Percentiles rank a stretch among this genome's conserved stretches.
Conservation (phyloP, 106 monocot species). For the Apostasia shenzhenica region DNA sequence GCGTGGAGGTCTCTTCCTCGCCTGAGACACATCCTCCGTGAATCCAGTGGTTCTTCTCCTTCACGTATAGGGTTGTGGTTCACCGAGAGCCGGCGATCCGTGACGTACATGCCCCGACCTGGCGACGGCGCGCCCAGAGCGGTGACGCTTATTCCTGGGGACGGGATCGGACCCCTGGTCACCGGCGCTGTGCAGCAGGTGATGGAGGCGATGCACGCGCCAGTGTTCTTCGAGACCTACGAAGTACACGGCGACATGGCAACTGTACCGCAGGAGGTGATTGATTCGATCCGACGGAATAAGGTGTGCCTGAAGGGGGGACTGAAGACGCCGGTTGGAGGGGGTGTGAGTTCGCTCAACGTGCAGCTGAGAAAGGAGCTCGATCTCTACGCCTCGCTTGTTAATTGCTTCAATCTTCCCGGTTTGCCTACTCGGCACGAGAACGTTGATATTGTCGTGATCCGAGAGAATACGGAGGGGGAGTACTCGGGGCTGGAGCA, state of each 20-base stretch:
- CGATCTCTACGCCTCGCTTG: constrained; percentile 33
- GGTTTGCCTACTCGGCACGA: constrained; percentile 38
- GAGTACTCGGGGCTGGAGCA: constrained; percentile 55
- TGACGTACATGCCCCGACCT: constrained; percentile 53
- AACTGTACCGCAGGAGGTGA: constrained; percentile 25
- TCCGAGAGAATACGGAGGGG: constrained; percentile 50
- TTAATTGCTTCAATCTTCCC: constrained; percentile 38
- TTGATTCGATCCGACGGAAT: constrained; percentile 43
- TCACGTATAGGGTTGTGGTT: neutral
- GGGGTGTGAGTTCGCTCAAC: constrained; percentile 40
- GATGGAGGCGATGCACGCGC: constrained; percentile 45
- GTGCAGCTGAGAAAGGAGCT: constrained; percentile 32
- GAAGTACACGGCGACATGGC: constrained; percentile 39
- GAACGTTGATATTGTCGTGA: constrained; percentile 47
- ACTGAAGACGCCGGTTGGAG: constrained; percentile 41
- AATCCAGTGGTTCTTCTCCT: neutral
- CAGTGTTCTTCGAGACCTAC: constrained; percentile 37
- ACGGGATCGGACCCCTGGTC: constrained; percentile 45
- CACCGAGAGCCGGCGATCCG: constrained; percentile 12
- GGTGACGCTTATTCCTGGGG: constrained; percentile 43
- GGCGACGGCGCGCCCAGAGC: constrained; percentile 32
- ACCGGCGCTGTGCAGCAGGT: constrained; percentile 39
- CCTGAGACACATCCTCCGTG: neutral
- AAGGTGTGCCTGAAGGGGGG: constrained; percentile 54
- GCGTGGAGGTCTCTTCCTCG: constrained; percentile 2